These are phyloP conservation scores for Rusavskia elegans DNA, from an alignment of 495 filamentous ascomycete genomes.

Conservation along the genomic window DNA sequence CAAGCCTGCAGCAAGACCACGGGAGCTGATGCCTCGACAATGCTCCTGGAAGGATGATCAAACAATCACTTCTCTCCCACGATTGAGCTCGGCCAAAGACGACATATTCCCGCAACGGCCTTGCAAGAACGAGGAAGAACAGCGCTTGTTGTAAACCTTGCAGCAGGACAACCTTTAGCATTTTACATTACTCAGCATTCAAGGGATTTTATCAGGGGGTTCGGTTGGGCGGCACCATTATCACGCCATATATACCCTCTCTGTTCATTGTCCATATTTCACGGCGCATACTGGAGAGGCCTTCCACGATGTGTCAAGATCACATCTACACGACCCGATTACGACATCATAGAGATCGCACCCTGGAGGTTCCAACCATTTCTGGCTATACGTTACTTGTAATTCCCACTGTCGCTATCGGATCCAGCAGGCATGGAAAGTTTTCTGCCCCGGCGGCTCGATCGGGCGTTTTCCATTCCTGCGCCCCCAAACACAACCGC, in stretches of 20 bases:
- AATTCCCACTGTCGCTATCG: not conserved
- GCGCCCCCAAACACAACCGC: not conserved
- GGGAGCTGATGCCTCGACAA: not conserved
- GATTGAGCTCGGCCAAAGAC: not conserved
- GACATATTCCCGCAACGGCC: not conserved
- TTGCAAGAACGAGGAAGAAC: not conserved
- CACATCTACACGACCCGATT: not conserved
- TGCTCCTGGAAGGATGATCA: not conserved
- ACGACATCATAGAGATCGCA: not conserved
- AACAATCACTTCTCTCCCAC: not conserved
- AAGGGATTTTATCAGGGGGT: not conserved
- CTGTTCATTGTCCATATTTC: not conserved
- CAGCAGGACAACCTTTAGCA: not conserved
- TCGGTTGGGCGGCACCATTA: not conserved
- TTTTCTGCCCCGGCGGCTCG: not conserved
- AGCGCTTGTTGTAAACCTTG: not conserved
- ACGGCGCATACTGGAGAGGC: slow-evolving; percentile 1
- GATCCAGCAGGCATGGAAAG: not conserved
- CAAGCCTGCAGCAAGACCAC: not conserved
- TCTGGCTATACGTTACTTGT: not conserved
- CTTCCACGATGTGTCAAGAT: not conserved
- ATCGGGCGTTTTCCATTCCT: not conserved
- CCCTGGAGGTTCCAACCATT: not conserved
- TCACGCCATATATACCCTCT: slow-evolving; percentile 7
- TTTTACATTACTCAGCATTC: not conserved